Evolutionary conservation across 1,139 yeast species (phyloP), one percentile per base, ranked within the genome.

Genomic region (Nakaseomyces sp.): DNA sequence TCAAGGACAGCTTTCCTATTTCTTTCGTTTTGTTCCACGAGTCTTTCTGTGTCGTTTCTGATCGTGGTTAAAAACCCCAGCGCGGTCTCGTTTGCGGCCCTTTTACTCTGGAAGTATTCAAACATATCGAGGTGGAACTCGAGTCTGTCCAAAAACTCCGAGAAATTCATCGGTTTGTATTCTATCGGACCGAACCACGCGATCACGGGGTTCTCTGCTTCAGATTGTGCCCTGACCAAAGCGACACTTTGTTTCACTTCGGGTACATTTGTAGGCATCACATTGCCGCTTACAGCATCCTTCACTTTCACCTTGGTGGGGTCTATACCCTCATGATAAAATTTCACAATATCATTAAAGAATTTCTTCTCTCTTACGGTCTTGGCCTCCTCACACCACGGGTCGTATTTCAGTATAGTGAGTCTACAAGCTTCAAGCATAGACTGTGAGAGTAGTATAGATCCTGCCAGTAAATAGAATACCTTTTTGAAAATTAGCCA

Each of bases 301-400:
- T 58, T 57, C 18, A 60, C 62, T 43, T 54, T 57, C 12, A 61
- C 53, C 40, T 58, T 59, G 3, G 58, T 54, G 4, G 65, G 60
- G 42, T 63, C 65, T 18, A 61, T 53, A 4, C 62, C 64, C 40
- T 61, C 63, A 45, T 61, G 61, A 46, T 61, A 63, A 37, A 50
- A 63, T 37, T 54, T 51, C 7, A 58, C 50, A 8, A 61, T 59
- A 45, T 63, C 64, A 45, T 61, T 61, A 44, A 58, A 63, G 36
- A 63, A 59, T 41, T 60, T 58, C 45, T 63, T 62, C 28, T 61
- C 64, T 32, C 66, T 57, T 2, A 56, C 61, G 17, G 57, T 58
- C 43, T 58, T 65, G 2, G 82, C 80, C 54, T 79, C 84, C 39
- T 77, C 81, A 41, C 58, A 67, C 83, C 84, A 79, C 2, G 85